Conservation (phyloP, 2,329 filamentous ascomycete genomes). For the Calonectria pseudoreteaudii region DNA sequence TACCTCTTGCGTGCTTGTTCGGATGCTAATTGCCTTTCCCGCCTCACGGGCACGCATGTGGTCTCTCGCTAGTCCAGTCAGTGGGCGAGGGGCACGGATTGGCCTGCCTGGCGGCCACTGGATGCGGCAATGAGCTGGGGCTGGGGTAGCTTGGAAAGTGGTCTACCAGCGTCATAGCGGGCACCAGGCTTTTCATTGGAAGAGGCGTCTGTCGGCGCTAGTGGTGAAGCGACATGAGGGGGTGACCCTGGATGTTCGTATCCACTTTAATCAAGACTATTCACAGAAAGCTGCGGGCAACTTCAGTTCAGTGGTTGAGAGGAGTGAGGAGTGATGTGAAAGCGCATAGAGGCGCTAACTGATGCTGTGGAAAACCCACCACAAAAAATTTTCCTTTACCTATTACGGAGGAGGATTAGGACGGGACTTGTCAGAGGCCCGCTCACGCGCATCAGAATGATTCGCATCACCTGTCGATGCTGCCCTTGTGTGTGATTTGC, state of each 20-base stretch:
- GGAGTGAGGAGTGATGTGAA: conserved; percentile 9
- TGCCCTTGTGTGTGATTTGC: not conserved
- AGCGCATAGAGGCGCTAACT: conserved; percentile 27
- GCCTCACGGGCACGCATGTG: conserved; percentile 21
- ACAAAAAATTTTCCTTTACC: not conserved
- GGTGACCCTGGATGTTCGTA: conserved; percentile 28
- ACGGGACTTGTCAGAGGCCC: not conserved
- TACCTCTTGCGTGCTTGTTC: conserved; percentile 29
- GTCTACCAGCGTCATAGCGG: conserved; percentile 18
- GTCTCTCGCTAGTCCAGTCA: conserved; percentile 21
- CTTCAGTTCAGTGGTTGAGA: conserved; percentile 16
- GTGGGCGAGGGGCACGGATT: conserved; percentile 19
- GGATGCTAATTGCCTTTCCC: conserved; percentile 22
- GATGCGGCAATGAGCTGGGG: conserved; percentile 34
- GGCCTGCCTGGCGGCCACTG: conserved; percentile 24
- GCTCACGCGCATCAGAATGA: not conserved
- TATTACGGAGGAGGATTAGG: not conserved
- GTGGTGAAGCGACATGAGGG: conserved; percentile 18
- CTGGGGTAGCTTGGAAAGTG: conserved; percentile 22
- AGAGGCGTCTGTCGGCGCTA: conserved; percentile 23
- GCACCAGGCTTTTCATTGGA: conserved; percentile 35
- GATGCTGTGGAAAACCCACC: conserved; percentile 20
- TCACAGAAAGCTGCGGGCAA: conserved; percentile 24
- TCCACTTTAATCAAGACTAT: conserved; percentile 36
- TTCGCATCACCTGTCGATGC: not conserved